Base-by-base conservation (phyloP, 352 stramenopile species). In the Globisporangium sylvaticum region DNA sequence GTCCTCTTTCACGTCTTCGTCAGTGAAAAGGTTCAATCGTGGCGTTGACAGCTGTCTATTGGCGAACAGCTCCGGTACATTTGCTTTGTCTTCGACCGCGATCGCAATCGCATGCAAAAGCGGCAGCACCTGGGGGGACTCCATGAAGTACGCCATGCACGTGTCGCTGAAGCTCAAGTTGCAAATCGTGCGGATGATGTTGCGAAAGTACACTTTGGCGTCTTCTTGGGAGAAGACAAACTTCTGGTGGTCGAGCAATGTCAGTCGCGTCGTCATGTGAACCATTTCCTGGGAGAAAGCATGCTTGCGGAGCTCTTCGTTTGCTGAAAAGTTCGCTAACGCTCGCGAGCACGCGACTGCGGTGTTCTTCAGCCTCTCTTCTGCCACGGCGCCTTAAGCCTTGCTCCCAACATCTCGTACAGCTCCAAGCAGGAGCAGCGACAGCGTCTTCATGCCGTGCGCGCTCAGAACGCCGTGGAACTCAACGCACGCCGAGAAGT, bases 301-400 rank as follows among this genome's bases (percentile, higher is more conserved):
- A 12, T 83, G 72, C 1, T 71, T 68, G 15, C 81, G 80, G 18
- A 87, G 59, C 14, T 94, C 84, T 8, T 74, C 69, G 56, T 80
- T 88, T n/a, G 80, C 81, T 0, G 87, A 91, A 53, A 94, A 83
- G 64, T 94, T 94, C 0, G 74, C 80, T 0, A 94, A 66, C 1
- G 79, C 74, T 44, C 87, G 75, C 0, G 83, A 89, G 44, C 83
- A 91, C 2, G 81, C 70, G 0, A 84, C 72, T 0, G 73, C 71
- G 0, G 86, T 76, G 27, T 76, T 67, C 8, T 73, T 76, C 0
- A 94, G 69, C 8, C 82, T 75, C 12, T 82, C 76, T 29, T 84
- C 79, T 0, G 66, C 73, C 12, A 68, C 63, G 1, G 74, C 64
- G 9, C 73, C 76, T 25, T 83, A 75, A 1, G 69, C 67, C 3